Evolutionary conservation across 2,329 filamentous ascomycete species (phyloP).

Genomic region (Neofusicoccum sp.): DNA sequence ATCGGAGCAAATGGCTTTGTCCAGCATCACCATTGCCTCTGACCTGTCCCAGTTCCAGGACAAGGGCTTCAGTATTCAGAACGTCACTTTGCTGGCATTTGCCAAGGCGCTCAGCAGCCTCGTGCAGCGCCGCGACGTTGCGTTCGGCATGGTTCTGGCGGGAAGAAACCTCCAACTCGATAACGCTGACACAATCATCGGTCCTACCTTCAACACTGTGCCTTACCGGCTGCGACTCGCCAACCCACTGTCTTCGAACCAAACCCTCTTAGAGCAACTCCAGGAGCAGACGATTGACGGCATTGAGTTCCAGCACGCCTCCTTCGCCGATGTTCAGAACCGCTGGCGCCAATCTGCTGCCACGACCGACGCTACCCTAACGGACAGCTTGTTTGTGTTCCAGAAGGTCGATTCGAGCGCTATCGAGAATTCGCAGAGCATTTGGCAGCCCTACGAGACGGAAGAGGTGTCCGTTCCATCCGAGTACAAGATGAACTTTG

Average conservation of each 20-base stretch:
- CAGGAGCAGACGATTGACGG: constrained; percentile 56
- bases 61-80: constrained; percentile 37
- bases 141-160: constrained; percentile 61
- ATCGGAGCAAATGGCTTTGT: constrained; percentile 37
- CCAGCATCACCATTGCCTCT: constrained; percentile 49
- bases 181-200: constrained; percentile 55
- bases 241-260: constrained; percentile 47
- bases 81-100: constrained; percentile 37
- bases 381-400: constrained; percentile 17
- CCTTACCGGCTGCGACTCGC: constrained; percentile 48
- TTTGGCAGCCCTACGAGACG: constrained; percentile 16
- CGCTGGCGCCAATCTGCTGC: constrained; percentile 11
- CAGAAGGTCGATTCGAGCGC: constrained; percentile 10
- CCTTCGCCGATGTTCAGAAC: constrained; percentile 17
- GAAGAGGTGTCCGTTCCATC: constrained; percentile 15
- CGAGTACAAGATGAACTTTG: constrained; percentile 18
- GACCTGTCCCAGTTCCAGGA: constrained; percentile 18
- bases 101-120: constrained; percentile 13
- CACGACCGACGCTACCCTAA: constrained; percentile 7
- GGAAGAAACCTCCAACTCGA: constrained; percentile 50
- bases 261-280: constrained; percentile 58
- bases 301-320: constrained; percentile 19
- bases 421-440: constrained; percentile 3
- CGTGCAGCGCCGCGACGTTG: constrained; percentile 39
- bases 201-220: constrained; percentile 61